Evolutionary conservation across 306 rosid genomes (phyloP).

Genomic region (Vicia sativa): DNA sequence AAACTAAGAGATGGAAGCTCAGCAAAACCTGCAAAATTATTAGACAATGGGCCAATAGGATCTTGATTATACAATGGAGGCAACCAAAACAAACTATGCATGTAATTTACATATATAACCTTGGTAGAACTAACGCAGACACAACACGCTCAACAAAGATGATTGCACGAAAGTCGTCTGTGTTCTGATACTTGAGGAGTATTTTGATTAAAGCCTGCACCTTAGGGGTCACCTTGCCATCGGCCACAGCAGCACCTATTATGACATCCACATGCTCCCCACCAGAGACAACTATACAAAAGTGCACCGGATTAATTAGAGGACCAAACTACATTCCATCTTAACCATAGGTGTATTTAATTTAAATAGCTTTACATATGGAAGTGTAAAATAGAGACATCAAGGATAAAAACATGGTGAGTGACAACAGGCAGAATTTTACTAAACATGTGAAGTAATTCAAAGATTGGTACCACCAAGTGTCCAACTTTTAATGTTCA

Average conservation of each 20-base stretch:
- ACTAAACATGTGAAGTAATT: slow-evolving; percentile 15
- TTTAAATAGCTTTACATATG: slow-evolving; percentile 29
- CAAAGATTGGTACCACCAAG: slow-evolving; percentile 19
- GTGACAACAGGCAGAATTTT: slow-evolving; percentile 15
- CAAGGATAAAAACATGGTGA: slow-evolving; percentile 6
- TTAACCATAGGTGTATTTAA: slow-evolving; percentile 19
- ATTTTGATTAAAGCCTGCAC: slow-evolving; percentile 93
- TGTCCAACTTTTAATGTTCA: slow-evolving; percentile 21
- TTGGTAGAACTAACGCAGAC: slow-evolving; percentile 96
- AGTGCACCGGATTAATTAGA: slow-evolving; percentile 35
- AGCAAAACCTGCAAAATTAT: slow-evolving; percentile 72
- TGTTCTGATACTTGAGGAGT: slow-evolving; percentile 89
- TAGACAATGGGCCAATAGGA: slow-evolving; percentile 42
- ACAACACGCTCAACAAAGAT: slow-evolving; percentile 99
- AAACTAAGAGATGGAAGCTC: slow-evolving; percentile 98
- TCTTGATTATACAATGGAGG: slow-evolving; percentile 37
- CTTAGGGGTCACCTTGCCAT: slow-evolving; percentile 98
- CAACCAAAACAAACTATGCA: slow-evolving; percentile 38
- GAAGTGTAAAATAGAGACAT: slow-evolving; percentile 10
- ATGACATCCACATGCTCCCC: slow-evolving; percentile 98
- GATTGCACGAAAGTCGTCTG: slow-evolving; percentile 96
- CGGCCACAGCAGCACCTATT: slow-evolving; percentile 99
- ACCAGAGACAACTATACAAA: slow-evolving; percentile 78
- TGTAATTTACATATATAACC: slow-evolving; percentile 50
- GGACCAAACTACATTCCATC: slow-evolving; percentile 36